Evolutionary conservation across 1,139 yeast species (phyloP).

Genomic region (Pichia sp.): DNA sequence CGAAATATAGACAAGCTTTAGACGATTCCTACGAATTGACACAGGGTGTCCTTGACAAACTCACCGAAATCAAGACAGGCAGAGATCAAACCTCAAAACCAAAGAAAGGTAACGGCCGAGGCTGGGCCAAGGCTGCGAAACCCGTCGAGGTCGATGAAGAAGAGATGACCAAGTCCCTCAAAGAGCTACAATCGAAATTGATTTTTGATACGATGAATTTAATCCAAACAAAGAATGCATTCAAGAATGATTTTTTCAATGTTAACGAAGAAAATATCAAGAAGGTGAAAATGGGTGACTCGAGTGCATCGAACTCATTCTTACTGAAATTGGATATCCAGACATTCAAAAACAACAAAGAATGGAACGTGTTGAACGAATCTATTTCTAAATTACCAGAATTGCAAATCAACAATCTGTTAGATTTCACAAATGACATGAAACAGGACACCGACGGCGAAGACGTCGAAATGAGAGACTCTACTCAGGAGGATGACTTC

Average conservation of each 20-base stretch:
- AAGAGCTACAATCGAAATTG: conserved; percentile 18
- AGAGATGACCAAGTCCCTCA: conserved; percentile 3
- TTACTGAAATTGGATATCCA: conserved; percentile 24
- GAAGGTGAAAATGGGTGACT: conserved; percentile 22
- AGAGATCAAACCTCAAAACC: no score
- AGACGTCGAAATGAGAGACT: conserved; percentile 10
- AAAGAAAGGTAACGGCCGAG: no score
- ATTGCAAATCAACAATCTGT: conserved; percentile 20
- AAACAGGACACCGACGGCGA: conserved; percentile 1
- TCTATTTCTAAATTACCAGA: conserved; percentile 24
- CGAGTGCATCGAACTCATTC: conserved; percentile 19
- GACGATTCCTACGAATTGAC: conserved; percentile 20
- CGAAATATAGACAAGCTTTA: conserved; percentile 13
- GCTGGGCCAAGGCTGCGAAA: no score
- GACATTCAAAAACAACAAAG: conserved; percentile 19
- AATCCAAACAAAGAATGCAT: conserved; percentile 20
- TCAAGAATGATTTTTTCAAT: conserved; percentile 21
- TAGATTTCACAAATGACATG: conserved; percentile 16
- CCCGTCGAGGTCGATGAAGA: neutral
- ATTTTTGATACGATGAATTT: conserved; percentile 25
- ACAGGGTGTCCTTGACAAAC: conserved; percentile 8
- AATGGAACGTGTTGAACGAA: conserved; percentile 18
- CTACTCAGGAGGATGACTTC: conserved; percentile 11
- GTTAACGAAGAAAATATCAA: conserved; percentile 14
- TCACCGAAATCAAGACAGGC: conserved; percentile 8